Percentiles rank a stretch among this genome's conserved stretches.
Conservation (phyloP, 2,329 filamentous ascomycete genomes). For the Cryphonectria japonica region DNA sequence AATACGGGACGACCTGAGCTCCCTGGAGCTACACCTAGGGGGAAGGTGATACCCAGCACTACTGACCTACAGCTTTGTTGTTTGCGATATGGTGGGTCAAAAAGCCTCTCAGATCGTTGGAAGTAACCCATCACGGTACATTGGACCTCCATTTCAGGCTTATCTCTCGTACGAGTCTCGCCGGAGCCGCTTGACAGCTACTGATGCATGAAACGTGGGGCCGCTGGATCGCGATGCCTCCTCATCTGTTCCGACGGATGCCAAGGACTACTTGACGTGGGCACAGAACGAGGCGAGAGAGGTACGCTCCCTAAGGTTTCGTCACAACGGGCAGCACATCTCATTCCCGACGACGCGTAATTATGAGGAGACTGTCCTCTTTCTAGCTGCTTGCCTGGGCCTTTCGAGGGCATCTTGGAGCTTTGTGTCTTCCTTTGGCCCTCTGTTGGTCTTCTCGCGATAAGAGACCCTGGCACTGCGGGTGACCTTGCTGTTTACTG, state of each 20-base stretch:
- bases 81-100: constrained; percentile 2
- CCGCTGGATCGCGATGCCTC: background rate
- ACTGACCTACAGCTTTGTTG: background rate
- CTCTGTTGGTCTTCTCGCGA: background rate
- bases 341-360: constrained; percentile 12
- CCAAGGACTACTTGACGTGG: background rate
- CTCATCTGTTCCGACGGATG: background rate
- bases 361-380: background rate
- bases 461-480: background rate
- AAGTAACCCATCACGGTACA: background rate
- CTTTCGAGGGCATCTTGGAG: background rate
- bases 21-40: constrained; percentile 14
- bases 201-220: constrained; percentile 2
- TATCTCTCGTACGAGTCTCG: constrained; percentile 17
- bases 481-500: background rate
- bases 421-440: background rate
- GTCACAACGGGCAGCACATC: background rate
- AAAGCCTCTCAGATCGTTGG: background rate
- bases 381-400: background rate
- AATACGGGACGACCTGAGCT: background rate
- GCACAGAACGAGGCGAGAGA: background rate
- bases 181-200: constrained; percentile 7
- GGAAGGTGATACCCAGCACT: constrained; percentile 18
- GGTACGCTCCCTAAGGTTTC: background rate
- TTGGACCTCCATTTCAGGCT: background rate